Evolutionary conservation across 768 basidiomycete genomes (phyloP), one percentile per base, ranked within the genome.

Genomic region (Amyloporia xantha): DNA sequence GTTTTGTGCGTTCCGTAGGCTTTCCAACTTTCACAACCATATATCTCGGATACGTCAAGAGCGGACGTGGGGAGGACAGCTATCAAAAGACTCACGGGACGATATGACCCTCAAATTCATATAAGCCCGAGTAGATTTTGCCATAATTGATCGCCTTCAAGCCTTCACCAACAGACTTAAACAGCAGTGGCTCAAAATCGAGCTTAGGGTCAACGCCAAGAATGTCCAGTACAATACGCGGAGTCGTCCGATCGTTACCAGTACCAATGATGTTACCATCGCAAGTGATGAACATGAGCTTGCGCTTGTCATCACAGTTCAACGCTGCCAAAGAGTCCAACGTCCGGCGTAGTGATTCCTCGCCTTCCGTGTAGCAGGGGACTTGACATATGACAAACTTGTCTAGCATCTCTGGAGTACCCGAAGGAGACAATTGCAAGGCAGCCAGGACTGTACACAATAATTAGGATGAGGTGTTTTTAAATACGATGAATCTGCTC

Each of bases 211-310:
- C 93, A 1, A 85, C 90, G 45, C 95, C 95, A 17, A 99, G 82
- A 58, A 99, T 94, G 64, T 98, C 95, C 42, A 98, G 76, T 13
- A 95, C 95, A 54, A 99, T 96, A 43, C 91, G 84, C 1, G 95
- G 95, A 0, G 95, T 99, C 4, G 94, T 90, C 20, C 91, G 79
- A 68, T 98, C 93, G 66, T 98, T 98, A 4, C 95, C 94, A 2
- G 88, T 88, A 59, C 95, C 95, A 52, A 97, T 90, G 54, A 98
- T 96, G 78, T 92, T 99, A 58, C 95, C 95, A 65, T 99, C 95
- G 61, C 95, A 98, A 59, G 97, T 85, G 70, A 97, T 73, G 53
- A 95, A 77, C 24, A 98, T 72, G 6, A 98, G 73, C 68, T 97
- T 97, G 33, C 95, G 87, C 69, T 98, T 99, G 72, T 99, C 95